Evolutionary conservation across 2,329 filamentous ascomycete species (phyloP).

Genomic region (Calycina herbarum): DNA sequence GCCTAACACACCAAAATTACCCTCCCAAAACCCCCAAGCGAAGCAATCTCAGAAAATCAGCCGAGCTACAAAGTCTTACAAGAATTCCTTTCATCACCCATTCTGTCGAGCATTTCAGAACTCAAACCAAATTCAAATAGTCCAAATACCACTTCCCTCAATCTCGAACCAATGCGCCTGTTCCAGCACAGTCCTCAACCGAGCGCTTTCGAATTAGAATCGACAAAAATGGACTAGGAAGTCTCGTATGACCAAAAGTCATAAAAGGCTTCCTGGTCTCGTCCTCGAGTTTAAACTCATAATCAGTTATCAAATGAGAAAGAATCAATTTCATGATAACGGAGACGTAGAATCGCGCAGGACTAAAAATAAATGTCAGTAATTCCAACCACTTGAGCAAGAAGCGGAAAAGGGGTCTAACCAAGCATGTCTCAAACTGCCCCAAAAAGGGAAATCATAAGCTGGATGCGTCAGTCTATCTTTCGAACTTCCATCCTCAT

Average conservation of each 20-base stretch:
- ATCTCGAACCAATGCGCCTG: background rate
- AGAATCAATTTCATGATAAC: conserved; percentile 2
- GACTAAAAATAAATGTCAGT: background rate
- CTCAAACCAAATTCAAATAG: background rate
- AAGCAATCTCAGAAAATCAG: no score
- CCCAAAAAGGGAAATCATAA: background rate
- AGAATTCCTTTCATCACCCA: no score
- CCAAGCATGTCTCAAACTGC: background rate
- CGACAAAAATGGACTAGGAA: conserved; percentile 3
- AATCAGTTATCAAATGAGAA: background rate
- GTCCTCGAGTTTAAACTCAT: conserved; percentile 5
- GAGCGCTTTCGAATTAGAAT: background rate
- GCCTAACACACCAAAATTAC: no score
- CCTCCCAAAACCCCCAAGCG: no score
- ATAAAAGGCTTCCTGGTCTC: background rate
- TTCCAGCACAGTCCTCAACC: background rate
- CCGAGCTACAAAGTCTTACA: no score
- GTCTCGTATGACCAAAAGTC: background rate
- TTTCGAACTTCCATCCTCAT: background rate
- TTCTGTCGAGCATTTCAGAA: no score
- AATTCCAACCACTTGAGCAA: background rate
- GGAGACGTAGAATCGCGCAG: conserved; percentile 6
- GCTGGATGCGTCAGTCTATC: background rate
- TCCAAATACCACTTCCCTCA: background rate
- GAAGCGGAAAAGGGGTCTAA: background rate